Evolutionary conservation across 805 yeast species (phyloP).

Genomic region (Saturnispora kantuleensis): DNA sequence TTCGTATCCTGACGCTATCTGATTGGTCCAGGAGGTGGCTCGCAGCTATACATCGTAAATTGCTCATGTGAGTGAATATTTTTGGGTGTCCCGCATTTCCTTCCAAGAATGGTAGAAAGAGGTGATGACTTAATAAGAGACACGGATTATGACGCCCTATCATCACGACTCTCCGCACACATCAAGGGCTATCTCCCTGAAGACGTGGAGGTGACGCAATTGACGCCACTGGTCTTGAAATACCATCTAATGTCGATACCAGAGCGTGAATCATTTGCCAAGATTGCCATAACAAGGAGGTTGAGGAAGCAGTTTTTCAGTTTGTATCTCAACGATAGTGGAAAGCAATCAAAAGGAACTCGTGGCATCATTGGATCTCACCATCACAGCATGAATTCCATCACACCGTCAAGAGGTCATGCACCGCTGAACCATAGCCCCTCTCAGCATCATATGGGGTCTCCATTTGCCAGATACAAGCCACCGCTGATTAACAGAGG

Average conservation of each 20-base stretch:
- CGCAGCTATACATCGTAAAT: too few species aligned
- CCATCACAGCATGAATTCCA: background rate
- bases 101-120: background rate
- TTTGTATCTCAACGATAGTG: constrained; percentile 9
- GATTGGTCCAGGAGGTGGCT: too few species aligned
- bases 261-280: constrained; percentile 27
- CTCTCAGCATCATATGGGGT: too few species aligned
- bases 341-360: background rate
- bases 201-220: constrained; percentile 29
- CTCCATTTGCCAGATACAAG: constrained; percentile 21
- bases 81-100: background rate
- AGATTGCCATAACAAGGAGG: constrained; percentile 26
- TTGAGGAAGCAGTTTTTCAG: constrained; percentile 31
- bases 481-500: constrained; percentile 65
- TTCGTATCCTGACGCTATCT: too few species aligned
- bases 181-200: constrained; percentile 34
- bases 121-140: constrained; percentile 19
- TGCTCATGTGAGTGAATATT: too few species aligned
- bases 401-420: constrained; percentile 4
- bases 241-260: constrained; percentile 29
- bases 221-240: constrained; percentile 27
- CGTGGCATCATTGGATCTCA: background rate
- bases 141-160: constrained; percentile 65
- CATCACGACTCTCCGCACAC: constrained; percentile 50
- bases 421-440: background rate